phyloP scores from a whole-genome alignment of 306 rosid genomes.

The Urtica urens region DNA sequence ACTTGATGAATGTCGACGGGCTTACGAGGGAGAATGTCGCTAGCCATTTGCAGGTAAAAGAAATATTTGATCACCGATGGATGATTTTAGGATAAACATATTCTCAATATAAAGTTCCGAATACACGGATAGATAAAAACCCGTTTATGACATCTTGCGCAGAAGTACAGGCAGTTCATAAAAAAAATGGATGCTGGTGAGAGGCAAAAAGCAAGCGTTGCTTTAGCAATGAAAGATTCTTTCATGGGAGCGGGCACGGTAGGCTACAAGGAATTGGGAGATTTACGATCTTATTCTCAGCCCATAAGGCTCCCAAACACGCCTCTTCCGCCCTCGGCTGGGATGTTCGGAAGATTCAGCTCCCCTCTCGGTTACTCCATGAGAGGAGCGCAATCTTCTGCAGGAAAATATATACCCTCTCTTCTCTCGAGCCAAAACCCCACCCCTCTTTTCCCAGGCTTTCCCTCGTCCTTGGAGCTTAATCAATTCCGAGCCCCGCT shows the following conservation, averaged over 20 bases:
- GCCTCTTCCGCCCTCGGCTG: conserved; percentile 40
- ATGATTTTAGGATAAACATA: conserved; percentile 18
- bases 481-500: conserved; percentile 36
- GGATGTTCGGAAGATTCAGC: conserved; percentile 36
- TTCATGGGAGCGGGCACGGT: conserved; percentile 31
- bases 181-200: conserved; percentile 26
- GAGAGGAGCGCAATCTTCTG: conserved; percentile 40
- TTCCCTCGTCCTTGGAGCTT: conserved; percentile 42
- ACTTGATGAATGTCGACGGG: conserved; percentile 78
- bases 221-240: conserved; percentile 33
- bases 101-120: not conserved
- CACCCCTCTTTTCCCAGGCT: conserved; percentile 34
- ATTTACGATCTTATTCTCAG: conserved; percentile 28
- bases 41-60: conserved; percentile 74
- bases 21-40: conserved; percentile 88
- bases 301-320: conserved; percentile 31
- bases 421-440: conserved; percentile 37
- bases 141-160: conserved; percentile 12
- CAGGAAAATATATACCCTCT: conserved; percentile 35
- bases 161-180: conserved; percentile 62
- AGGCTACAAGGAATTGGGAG: conserved; percentile 41
- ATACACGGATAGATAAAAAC: not conserved
- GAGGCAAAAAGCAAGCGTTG: conserved; percentile 32
- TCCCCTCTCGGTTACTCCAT: conserved; percentile 33
- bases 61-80: no score